Base-by-base conservation (phyloP, 805 yeast species). In the Wickerhamiella siamensis region DNA sequence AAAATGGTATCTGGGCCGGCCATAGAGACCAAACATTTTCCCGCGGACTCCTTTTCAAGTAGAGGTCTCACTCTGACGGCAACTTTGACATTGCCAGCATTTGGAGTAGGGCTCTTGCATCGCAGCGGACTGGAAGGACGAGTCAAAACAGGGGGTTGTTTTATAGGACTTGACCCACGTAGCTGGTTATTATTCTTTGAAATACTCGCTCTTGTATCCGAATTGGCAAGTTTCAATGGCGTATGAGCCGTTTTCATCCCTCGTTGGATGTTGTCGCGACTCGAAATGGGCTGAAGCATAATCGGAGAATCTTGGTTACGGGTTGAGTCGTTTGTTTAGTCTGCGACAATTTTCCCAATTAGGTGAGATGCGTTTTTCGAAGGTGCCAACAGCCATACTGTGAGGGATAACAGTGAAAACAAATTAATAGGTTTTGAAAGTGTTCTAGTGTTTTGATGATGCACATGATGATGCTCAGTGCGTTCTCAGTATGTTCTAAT, bases 21-120 rank as follows among this genome's bases (percentile, higher is more conserved):
- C 48, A 52, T 50, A 17, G 38, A 27, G 19, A 51, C 47, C 17
- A 55, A 35, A 21, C 48, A 33, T 5, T 36, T 21, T 6, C 41
- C 38, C 1, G 36, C 36, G 22, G 36, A 38, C 36, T 51, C 62
- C 24, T 61, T 43, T 5, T 45, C 51, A 9, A 55, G 46, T 18
- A 56, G 43, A n/a, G 69, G 69, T 19, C 67, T 49, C 17, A 58
- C 60, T 15, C 69, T 51, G 2, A 65, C 65, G 5, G 63, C 63
- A 3, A 64, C 69, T 43, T 56, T 55, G 44, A 64, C 60, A 40
- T 60, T 62, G 31, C 60, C 59, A 6, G 37, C 12, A 20, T 35
- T 14, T n/a, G 20, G n/a, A 14, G 35, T 16, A 4, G 33, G 18
- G 33, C 21, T 19, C 32, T 31, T 36, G 5, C 31, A 14, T 12